Evolutionary conservation across 208 protist genomes (phyloP), one percentile per base, ranked within the genome.

Genomic region (Leishmania turanica): DNA sequence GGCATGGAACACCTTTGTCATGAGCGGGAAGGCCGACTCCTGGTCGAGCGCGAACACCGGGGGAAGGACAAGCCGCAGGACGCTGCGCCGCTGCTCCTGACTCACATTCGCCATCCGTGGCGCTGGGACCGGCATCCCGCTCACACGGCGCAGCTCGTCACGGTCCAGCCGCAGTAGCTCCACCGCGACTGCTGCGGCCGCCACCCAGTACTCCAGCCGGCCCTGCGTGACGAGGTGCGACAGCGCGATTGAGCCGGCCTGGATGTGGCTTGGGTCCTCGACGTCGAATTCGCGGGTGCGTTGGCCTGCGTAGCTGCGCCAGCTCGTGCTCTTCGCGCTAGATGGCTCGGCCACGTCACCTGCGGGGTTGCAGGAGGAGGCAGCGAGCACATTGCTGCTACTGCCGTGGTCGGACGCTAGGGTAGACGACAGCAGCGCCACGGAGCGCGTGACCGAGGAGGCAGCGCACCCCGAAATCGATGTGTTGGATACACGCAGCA

Each of bases 1-100:
- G 3, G 47, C 27, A 5, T 81, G 42, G 11, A 93, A 71, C 1
- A 93, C 75, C 2, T 15, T n/a, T 2, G 78, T 70, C 83, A 93
- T 89, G 78, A 93, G 88, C 0, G 82, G 78, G 69, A 93, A 90
- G 21, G 85, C 84, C 8, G 45, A 54, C 66, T 88, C 81, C 31
- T 86, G 49, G 40, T 93, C 86, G 27, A 89, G 77, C 9, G 83
- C 65, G 75, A 92, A 92, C 54, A 95, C 70, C 5, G 87, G 78
- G 42, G 90, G 85, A 31, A 87, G 65, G 13, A 95, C 83, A 11
- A 85, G 73, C 31, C 69, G 76, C 42, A 91, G 73, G 49, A 78
- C 51, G 8, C 37, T 77, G 19, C 77, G 37, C n/a, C 79, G 75
- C 69, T 84, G 65, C 69, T 64, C 62, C 68, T 42, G 77, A 45